Evolutionary conservation across 805 yeast genomes (phyloP).

Genomic region (Wickerhamiella cacticola): DNA sequence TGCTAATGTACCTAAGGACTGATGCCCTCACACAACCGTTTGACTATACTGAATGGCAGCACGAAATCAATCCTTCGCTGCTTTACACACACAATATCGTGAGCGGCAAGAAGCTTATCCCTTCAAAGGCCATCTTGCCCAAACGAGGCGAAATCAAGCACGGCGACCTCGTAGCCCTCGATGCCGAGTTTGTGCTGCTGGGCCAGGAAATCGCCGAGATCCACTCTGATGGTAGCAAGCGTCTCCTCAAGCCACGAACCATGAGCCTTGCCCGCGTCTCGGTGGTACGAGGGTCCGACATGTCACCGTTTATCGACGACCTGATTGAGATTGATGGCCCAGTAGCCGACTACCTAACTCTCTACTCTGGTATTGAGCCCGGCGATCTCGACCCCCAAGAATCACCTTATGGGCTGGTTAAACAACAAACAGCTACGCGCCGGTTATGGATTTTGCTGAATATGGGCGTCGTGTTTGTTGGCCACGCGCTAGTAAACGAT

Average conservation of each 20-base stretch:
- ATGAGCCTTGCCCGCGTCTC: constrained; percentile 81
- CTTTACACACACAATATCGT: constrained; percentile 68
- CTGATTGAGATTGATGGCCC: constrained; percentile 57
- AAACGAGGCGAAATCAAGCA: constrained; percentile 47
- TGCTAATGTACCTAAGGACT: constrained; percentile 18
- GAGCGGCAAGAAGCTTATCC: constrained; percentile 47
- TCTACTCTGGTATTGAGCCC: constrained; percentile 84
- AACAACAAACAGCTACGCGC: constrained; percentile 72
- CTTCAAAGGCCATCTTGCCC: constrained; percentile 50
- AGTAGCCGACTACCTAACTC: constrained; percentile 77
- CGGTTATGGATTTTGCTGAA: constrained; percentile 82
- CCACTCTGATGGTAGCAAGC: constrained; percentile 55
- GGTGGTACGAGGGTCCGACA: constrained; percentile 49
- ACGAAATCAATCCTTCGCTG: constrained; percentile 46
- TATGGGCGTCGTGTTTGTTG: constrained; percentile 82
- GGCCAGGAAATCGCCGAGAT: constrained; percentile 72
- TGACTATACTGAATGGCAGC: constrained; percentile 38
- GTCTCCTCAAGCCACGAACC: constrained; percentile 59
- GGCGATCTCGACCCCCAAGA: constrained; percentile 70
- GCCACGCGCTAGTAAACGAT: constrained; percentile 86
- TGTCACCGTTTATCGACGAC: constrained; percentile 78
- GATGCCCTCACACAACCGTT: constrained; percentile 26
- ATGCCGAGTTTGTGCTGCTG: constrained; percentile 87
- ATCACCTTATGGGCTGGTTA: constrained; percentile 60
- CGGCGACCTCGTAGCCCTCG: constrained; percentile 79